These are phyloP conservation scores for Trametes elegans DNA, from an alignment of 768 basidiomycete species.

Conservation along the genomic window DNA sequence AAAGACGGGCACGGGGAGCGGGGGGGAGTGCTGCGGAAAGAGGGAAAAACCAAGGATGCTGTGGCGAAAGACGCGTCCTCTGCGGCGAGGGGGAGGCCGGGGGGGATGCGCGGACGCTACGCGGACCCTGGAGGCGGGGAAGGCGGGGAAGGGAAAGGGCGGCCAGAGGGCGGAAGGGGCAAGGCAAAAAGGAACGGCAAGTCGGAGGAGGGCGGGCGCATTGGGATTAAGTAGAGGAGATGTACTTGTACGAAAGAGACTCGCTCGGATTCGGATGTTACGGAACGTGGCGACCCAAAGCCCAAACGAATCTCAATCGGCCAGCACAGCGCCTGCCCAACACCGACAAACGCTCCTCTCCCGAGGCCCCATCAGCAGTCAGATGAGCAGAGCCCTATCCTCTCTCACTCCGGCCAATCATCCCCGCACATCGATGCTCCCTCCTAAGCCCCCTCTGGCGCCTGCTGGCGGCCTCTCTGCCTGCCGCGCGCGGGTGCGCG, in stretches of 20 bases:
- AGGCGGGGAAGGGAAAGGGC: not conserved
- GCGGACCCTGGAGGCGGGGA: not conserved
- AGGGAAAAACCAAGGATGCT: conserved; percentile 11
- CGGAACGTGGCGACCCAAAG: conserved; percentile 23
- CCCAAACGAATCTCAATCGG: not conserved
- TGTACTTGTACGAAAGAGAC: conserved; percentile 21
- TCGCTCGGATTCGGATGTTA: conserved; percentile 19
- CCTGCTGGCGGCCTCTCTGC: not conserved
- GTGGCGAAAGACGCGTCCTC: conserved; percentile 10
- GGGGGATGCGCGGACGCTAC: not conserved
- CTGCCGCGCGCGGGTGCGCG: not conserved
- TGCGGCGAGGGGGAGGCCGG: conserved; percentile 6
- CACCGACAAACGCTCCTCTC: conserved; percentile 4
- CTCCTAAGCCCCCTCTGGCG: not conserved
- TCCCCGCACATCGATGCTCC: conserved; percentile 15
- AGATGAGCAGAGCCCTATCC: conserved; percentile 19
- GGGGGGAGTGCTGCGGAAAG: conserved; percentile 12
- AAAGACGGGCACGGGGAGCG: conserved; percentile 26
- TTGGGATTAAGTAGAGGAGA: conserved; percentile 20
- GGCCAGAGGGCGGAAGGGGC: conserved; percentile 4
- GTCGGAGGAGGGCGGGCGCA: conserved; percentile 21
- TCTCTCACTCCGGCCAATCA: conserved; percentile 32
- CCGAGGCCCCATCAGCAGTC: conserved; percentile 12
- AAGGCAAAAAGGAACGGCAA: conserved; percentile 15
- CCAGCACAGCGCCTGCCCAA: conserved; percentile 15